Conservation (phyloP, 495 filamentous ascomycete genomes). For the Polyplosphaeria fusca region DNA sequence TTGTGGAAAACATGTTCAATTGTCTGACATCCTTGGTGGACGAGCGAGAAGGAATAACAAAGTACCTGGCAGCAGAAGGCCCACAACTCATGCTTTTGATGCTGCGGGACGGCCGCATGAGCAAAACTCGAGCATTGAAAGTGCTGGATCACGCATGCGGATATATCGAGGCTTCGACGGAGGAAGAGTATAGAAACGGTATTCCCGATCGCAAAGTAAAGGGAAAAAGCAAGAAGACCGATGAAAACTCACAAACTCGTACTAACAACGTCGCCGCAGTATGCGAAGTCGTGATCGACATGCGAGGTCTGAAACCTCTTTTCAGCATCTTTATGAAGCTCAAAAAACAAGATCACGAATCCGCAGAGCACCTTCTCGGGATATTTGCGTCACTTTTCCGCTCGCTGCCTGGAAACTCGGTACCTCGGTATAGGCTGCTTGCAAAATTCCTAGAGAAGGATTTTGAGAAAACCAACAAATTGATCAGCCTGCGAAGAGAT, state of each 20-base stretch:
- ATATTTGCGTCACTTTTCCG: slow-evolving; percentile 85
- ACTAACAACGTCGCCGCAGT: slow-evolving; percentile 49
- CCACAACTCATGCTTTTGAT: slow-evolving; percentile 90
- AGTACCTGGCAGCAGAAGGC: slow-evolving; percentile 87
- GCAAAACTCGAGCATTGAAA: slow-evolving; percentile 70
- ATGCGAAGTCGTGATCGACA: slow-evolving; percentile 74
- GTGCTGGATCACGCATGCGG: slow-evolving; percentile 73
- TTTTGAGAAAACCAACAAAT: slow-evolving; percentile 74
- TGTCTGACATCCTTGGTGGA: slow-evolving; percentile 75
- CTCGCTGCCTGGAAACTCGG: slow-evolving; percentile 70
- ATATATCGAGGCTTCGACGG: slow-evolving; percentile 11
- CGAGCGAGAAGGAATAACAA: slow-evolving; percentile 68
- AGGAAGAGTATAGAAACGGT: background rate
- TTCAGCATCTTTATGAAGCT: slow-evolving; percentile 93
- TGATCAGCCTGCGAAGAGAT: slow-evolving; percentile 67
- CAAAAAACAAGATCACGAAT: slow-evolving; percentile 59
- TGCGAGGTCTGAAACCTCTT: slow-evolving; percentile 75
- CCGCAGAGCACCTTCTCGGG: slow-evolving; percentile 80
- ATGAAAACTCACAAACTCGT: background rate
- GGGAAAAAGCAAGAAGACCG: background rate
- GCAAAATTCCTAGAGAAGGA: slow-evolving; percentile 96
- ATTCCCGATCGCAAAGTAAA: background rate
- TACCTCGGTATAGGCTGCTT: slow-evolving; percentile 74
- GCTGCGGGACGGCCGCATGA: slow-evolving; percentile 76
- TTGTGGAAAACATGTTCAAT: slow-evolving; percentile 89